A percentile compares a stretch with the other conserved stretches of the same genome.
These are phyloP conservation scores for Olyra latifolia DNA, from an alignment of 176 grass and related monocot species.

Conservation along the genomic window DNA sequence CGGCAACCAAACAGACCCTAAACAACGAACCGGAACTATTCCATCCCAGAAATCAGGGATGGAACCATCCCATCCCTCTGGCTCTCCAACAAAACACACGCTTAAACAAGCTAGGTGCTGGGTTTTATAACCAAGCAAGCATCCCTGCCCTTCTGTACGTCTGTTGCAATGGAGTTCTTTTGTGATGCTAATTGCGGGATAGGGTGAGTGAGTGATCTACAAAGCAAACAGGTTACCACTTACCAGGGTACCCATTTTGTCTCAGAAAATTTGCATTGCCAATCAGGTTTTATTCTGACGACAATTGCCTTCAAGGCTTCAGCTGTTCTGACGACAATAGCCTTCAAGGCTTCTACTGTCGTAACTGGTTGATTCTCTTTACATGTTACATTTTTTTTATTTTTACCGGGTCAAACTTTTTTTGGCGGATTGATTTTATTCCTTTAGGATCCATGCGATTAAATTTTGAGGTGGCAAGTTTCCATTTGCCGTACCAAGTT, in stretches of 20 bases:
- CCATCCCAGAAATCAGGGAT: too few species aligned
- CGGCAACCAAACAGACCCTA: too few species aligned
- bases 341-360: too few species aligned
- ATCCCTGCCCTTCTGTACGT: too few species aligned
- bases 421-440: neutral
- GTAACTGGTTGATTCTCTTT: neutral
- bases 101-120: too few species aligned
- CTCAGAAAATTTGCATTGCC: slow-evolving; percentile 32
- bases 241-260: slow-evolving; percentile 55
- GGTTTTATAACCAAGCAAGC: too few species aligned
- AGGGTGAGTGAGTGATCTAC: slow-evolving; percentile 41
- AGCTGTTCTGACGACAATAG: too few species aligned
- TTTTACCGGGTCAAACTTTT: neutral
- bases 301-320: too few species aligned
- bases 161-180: neutral
- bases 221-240: slow-evolving; percentile 55
- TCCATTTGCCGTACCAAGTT: too few species aligned
- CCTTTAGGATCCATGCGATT: neutral
- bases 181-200: neutral
- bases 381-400: neutral
- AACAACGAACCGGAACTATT: too few species aligned
- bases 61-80: too few species aligned
- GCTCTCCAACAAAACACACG: too few species aligned
- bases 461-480: neutral
- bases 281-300: neutral